A percentile compares a stretch with the other conserved stretches of the same genome.
Conservation (phyloP, 768 basidiomycete species). For the Wakefieldia striispora region DNA sequence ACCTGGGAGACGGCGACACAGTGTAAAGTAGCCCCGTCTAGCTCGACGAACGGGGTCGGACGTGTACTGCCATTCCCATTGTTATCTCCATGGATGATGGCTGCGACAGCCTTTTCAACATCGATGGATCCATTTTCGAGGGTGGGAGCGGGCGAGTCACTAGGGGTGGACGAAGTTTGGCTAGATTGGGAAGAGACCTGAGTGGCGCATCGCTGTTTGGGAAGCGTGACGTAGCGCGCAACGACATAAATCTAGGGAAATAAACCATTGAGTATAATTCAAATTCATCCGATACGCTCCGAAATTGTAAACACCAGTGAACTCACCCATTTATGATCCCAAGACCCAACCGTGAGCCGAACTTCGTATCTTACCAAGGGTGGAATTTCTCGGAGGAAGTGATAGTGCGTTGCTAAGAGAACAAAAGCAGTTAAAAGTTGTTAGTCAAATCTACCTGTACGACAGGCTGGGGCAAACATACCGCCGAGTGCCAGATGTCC, state of each 20-base stretch:
- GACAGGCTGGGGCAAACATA: neutral
- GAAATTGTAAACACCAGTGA: neutral
- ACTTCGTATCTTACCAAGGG: conserved; percentile 63
- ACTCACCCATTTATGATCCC: conserved; percentile 82
- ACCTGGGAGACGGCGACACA: conserved; percentile 61
- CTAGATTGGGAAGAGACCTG: conserved; percentile 24
- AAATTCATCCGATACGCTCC: neutral
- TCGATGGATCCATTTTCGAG: conserved; percentile 7
- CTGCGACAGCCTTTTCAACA: conserved; percentile 15
- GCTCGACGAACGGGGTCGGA: conserved; percentile 18
- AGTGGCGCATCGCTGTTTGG: conserved; percentile 23
- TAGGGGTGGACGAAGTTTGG: conserved; percentile 25
- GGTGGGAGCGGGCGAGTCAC: neutral
- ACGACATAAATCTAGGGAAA: conserved; percentile 55
- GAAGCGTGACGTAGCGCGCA: conserved; percentile 60
- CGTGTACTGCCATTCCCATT: neutral
- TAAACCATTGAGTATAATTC: neutral
- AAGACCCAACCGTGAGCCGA: conserved; percentile 50
- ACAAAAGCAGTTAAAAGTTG: neutral
- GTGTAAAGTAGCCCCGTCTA: conserved; percentile 57
- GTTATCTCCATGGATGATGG: conserved; percentile 2
- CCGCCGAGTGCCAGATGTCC: conserved; percentile 61
- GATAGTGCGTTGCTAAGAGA: conserved; percentile 57
- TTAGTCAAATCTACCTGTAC: neutral
- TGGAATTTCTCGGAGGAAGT: conserved; percentile 70